phyloP scores from a whole-genome alignment of 495 filamentous ascomycete genomes.

The Penicillium parvum region DNA sequence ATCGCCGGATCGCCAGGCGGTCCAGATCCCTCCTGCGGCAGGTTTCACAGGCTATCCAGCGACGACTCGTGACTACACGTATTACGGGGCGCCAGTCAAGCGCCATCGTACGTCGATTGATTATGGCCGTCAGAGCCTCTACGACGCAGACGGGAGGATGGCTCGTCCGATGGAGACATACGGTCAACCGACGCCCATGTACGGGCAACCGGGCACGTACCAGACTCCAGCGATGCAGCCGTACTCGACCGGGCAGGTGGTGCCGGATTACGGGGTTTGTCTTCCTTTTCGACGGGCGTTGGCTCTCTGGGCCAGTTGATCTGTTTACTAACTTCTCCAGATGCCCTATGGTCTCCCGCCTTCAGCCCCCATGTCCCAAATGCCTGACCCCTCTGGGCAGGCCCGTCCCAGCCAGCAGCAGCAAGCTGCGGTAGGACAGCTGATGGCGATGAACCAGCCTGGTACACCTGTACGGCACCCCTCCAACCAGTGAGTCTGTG shows the following conservation, averaged over 20 bases:
- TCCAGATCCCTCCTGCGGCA: constrained; percentile 34
- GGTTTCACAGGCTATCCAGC: constrained; percentile 36
- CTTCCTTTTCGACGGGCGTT: background rate
- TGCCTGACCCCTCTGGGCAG: constrained; percentile 37
- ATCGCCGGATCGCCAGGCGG: constrained; percentile 39
- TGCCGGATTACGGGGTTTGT: constrained; percentile 44
- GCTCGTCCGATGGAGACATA: constrained; percentile 40
- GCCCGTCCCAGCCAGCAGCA: constrained; percentile 38
- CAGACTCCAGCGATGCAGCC: constrained; percentile 35
- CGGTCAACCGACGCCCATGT: constrained; percentile 35
- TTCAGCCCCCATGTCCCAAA: constrained; percentile 33
- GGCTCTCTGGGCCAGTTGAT: background rate
- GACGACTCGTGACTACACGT: constrained; percentile 32
- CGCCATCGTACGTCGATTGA: constrained; percentile 45
- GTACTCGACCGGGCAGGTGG: constrained; percentile 37
- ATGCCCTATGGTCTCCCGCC: constrained; percentile 35
- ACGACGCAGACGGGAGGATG: constrained; percentile 39
- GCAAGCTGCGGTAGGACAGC: constrained; percentile 39
- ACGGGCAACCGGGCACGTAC: constrained; percentile 35
- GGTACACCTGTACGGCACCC: constrained; percentile 43
- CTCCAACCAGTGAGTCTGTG: constrained; percentile 22
- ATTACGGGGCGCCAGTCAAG: constrained; percentile 36
- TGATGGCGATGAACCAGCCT: constrained; percentile 40
- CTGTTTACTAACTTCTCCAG: constrained; percentile 13
- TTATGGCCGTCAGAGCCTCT: constrained; percentile 36